Evolutionary conservation across 345 rosid genomes (phyloP), one percentile per base, ranked within the genome.

Genomic region (Balakata baccata): DNA sequence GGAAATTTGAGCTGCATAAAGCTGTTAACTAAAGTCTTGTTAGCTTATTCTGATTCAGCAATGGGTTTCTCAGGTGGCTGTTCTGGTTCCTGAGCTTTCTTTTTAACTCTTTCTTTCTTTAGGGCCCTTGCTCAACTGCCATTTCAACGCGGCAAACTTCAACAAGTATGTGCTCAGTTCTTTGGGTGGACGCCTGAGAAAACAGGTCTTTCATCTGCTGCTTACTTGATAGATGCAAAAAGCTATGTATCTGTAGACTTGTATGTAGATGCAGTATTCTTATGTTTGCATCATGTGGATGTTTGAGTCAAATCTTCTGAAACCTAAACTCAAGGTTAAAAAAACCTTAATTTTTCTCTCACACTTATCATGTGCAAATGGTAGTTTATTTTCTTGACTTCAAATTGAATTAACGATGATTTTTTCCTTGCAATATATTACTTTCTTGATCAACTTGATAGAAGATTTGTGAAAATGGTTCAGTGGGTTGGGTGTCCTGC

Each of bases 161-260:
- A 88, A 37, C 75, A 82, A 72, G 34, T 86, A 73, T 90, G 97
- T 75, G 74, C 79, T 54, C 80, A 85, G 82, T 87, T 84, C 80
- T 87, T 95, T 80, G 91, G 79, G 64, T 95, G 99, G 99, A 84
- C 92, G 57, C 86, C 97, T 53, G 94, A 89, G 83, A 88, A 84
- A 82, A 89, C 98, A 88, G 96, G 99, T 94, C 63, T 45, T 71
- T 45, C 47, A 25, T 51, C 53, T 71, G 22, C 68, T 56, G 18
- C 61, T 61, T 18, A 50, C 22, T 37, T 49, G n/a, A 38, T 20
- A 50, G 34, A 23, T 22, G 43, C 38, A 9, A n/a, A 20, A 72
- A 54, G 34, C 0, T 34, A 8, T 38, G 11, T 69, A 11, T 45
- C 20, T 46, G 11, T 41, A 22, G 5, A 52, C 23, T 3, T 18